phyloP scores from a whole-genome alignment of 371 early-diverging fungal genomes.

The Sporodiniella umbellata region DNA sequence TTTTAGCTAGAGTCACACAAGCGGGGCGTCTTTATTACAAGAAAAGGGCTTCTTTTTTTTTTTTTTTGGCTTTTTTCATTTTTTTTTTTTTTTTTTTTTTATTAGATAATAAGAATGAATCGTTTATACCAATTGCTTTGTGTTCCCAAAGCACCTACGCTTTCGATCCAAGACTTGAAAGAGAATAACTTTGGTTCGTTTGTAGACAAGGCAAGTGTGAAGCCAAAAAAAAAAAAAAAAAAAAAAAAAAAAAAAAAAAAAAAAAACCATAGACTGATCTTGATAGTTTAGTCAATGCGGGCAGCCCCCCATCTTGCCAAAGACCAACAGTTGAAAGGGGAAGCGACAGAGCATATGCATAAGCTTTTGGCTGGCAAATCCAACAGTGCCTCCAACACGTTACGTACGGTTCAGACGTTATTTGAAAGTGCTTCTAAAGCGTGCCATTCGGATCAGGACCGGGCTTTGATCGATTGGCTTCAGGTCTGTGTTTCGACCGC shows the following conservation, averaged over 20 bases:
- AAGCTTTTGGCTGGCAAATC: slow-evolving; percentile 26
- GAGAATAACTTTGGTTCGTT: slow-evolving; percentile 13
- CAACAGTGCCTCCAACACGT: slow-evolving; percentile 28
- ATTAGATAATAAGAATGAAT: slow-evolving; percentile 10
- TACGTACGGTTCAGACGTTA: slow-evolving; percentile 25
- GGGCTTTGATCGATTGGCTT: slow-evolving; percentile 39
- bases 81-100: background rate
- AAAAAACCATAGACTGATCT: background rate
- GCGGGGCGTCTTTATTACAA: no score
- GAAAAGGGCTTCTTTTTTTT: no score
- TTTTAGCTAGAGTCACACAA: no score
- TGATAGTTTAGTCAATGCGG: slow-evolving; percentile 20
- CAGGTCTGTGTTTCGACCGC: slow-evolving; percentile 34
- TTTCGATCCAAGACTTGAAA: slow-evolving; percentile 15
- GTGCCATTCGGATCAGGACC: slow-evolving; percentile 24
- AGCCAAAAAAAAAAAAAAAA: no score
- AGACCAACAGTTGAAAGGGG: slow-evolving; percentile 14
- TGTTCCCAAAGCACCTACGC: slow-evolving; percentile 15
- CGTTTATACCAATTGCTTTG: slow-evolving; percentile 18
- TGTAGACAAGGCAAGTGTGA: slow-evolving; percentile 22
- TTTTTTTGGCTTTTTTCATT: no score
- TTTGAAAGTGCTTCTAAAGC: slow-evolving; percentile 29
- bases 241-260: background rate
- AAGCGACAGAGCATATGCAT: slow-evolving; percentile 18
- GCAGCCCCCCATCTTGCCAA: slow-evolving; percentile 14